These are phyloP conservation scores for Camptophora hylomeconis DNA, from an alignment of 2,329 filamentous ascomycete species.

Conservation along the genomic window DNA sequence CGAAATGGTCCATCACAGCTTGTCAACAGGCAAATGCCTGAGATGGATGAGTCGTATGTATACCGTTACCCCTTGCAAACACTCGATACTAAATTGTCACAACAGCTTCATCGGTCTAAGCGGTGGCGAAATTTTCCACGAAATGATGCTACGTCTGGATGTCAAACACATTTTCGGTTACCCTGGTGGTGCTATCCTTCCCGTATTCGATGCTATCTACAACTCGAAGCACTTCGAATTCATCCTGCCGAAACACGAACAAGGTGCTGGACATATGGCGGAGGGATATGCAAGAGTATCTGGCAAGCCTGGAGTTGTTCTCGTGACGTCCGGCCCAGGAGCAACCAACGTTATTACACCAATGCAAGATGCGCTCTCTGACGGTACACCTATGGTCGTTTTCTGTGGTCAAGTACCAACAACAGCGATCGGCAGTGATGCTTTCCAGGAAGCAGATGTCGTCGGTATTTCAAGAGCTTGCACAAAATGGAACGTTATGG, in stretches of 20 bases:
- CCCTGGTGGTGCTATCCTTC: conserved; percentile 88
- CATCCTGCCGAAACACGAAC: conserved; percentile 87
- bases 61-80: conserved; percentile 1
- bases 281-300: conserved; percentile 50
- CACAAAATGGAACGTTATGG: conserved; percentile 45
- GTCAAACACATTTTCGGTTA: conserved; percentile 94
- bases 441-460: conserved; percentile 93
- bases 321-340: conserved; percentile 59
- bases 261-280: conserved; percentile 97
- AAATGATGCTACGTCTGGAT: conserved; percentile 90
- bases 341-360: conserved; percentile 95
- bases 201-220: conserved; percentile 97
- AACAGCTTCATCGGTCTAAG: conserved; percentile 80
- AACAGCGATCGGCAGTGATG: conserved; percentile 80
- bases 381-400: conserved; percentile 91
- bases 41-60: conserved; percentile 71
- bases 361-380: conserved; percentile 89
- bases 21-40: conserved; percentile 44
- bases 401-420: conserved; percentile 91
- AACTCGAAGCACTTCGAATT: conserved; percentile 97
- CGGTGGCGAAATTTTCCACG: conserved; percentile 93
- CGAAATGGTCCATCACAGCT: conserved; percentile 57
- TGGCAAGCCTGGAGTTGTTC: conserved; percentile 32
- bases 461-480: conserved; percentile 87
- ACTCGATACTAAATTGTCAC: conserved; percentile 1